These are phyloP conservation scores for Ophiostoma populinum DNA, from an alignment of 2,329 filamentous ascomycete genomes.

Conservation along the genomic window DNA sequence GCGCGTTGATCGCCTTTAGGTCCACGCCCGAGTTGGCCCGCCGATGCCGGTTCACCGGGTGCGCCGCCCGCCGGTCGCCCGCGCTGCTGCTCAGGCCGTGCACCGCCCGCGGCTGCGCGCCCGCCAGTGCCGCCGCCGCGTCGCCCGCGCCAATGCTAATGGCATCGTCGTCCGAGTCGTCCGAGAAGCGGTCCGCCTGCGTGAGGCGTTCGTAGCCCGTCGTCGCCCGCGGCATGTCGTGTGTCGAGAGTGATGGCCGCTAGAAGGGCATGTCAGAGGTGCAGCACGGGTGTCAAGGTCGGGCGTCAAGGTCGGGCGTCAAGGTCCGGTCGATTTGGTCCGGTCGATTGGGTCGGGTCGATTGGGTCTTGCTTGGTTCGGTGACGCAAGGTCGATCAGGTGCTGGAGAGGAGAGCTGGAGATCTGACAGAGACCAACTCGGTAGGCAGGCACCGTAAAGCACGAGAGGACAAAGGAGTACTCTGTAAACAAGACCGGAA, in stretches of 20 bases:
- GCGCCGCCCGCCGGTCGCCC: background rate
- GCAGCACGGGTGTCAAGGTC: too few species aligned
- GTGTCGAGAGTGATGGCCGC: background rate
- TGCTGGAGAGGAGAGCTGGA: too few species aligned
- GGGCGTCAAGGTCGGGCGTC: too few species aligned
- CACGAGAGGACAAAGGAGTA: too few species aligned
- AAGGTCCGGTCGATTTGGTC: too few species aligned
- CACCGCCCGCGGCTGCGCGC: conserved; percentile 14
- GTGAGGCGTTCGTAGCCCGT: conserved; percentile 75
- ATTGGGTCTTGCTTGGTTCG: too few species aligned
- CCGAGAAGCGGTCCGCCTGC: conserved; percentile 61
- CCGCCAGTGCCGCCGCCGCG: conserved; percentile 21
- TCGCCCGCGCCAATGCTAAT: conserved; percentile 34
- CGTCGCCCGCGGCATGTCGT: conserved; percentile 46
- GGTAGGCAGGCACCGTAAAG: too few species aligned
- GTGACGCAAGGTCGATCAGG: too few species aligned
- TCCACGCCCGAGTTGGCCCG: conserved; percentile 76
- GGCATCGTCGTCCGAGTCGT: conserved; percentile 49
- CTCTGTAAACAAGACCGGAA: too few species aligned
- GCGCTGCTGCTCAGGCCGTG: conserved; percentile 21
- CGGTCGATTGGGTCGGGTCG: too few species aligned
- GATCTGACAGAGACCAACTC: too few species aligned
- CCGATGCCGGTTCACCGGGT: conserved; percentile 5
- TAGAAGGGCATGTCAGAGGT: too few species aligned
- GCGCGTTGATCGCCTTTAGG: conserved; percentile 93